Conservation (phyloP, 768 basidiomycete species). For the Mycena indigotica region DNA sequence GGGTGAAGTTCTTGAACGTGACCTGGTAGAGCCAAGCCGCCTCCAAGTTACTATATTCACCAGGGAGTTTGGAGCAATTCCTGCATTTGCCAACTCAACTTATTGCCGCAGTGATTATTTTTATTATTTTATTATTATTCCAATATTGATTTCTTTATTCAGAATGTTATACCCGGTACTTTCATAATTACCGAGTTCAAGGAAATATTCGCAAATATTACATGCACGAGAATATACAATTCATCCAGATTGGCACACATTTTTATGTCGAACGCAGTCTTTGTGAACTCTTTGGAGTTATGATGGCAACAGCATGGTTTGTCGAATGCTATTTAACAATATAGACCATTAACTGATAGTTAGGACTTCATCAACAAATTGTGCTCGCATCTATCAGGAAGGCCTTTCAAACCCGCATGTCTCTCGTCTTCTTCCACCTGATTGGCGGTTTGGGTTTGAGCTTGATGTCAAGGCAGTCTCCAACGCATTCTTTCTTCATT, state of each 20-base stretch:
- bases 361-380: conserved; percentile 27
- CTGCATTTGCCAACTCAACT: too few relatives aligned
- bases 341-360: too few relatives aligned
- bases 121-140: too few relatives aligned
- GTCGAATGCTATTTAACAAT: too few relatives aligned
- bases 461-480: conserved; percentile 26
- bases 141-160: too few relatives aligned
- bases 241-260: conserved; percentile 32
- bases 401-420: too few relatives aligned
- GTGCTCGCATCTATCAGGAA: conserved; percentile 24
- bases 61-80: too few relatives aligned
- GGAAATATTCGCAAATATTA: conserved; percentile 27
- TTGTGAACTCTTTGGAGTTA: conserved; percentile 24
- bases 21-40: too few relatives aligned
- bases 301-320: conserved; percentile 29
- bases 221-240: conserved; percentile 20
- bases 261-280: conserved; percentile 28
- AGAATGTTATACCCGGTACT: conserved; percentile 26
- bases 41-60: too few relatives aligned
- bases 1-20: too few relatives aligned
- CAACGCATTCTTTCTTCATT: conserved; percentile 27
- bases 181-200: conserved; percentile 29
- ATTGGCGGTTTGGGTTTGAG: conserved; percentile 24
- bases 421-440: too few relatives aligned
- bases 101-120: too few relatives aligned